Evolutionary conservation across 495 filamentous ascomycete species (phyloP).

Genomic region (Cudoniella acicularis): DNA sequence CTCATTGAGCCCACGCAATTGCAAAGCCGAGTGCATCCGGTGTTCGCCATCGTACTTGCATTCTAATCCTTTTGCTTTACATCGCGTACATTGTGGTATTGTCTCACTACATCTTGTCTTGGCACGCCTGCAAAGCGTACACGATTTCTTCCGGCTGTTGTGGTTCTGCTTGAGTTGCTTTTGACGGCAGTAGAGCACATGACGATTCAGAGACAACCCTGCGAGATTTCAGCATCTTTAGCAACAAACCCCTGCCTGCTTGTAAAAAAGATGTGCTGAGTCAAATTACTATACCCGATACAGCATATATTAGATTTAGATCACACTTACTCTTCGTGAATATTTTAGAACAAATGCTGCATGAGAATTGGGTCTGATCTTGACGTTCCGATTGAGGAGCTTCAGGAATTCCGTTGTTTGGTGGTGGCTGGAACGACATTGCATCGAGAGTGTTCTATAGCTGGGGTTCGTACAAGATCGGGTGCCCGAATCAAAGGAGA

Average conservation of each 20-base stretch:
- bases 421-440: no score
- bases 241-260: no score
- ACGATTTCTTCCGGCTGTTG: neutral
- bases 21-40: neutral
- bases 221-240: no score
- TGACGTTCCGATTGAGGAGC: neutral
- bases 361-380: neutral
- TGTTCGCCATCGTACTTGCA: neutral
- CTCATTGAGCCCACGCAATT: no score
- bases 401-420: neutral
- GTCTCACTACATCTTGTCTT: slow-evolving; percentile 1
- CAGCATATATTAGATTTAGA: no score
- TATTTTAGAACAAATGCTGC: neutral
- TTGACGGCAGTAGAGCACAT: slow-evolving; percentile 3
- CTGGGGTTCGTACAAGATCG: no score
- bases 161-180: neutral
- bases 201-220: slow-evolving; percentile 2
- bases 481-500: no score
- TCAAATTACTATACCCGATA: no score
- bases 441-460: no score
- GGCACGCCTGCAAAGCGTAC: neutral
- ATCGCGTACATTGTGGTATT: slow-evolving; percentile 1
- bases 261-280: no score
- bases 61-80: neutral
- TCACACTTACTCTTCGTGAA: neutral